A percentile compares a stretch with the other conserved stretches of the same genome.
phyloP scores from a whole-genome alignment of 352 stramenopile genomes.

The Pythium myriotylum region DNA sequence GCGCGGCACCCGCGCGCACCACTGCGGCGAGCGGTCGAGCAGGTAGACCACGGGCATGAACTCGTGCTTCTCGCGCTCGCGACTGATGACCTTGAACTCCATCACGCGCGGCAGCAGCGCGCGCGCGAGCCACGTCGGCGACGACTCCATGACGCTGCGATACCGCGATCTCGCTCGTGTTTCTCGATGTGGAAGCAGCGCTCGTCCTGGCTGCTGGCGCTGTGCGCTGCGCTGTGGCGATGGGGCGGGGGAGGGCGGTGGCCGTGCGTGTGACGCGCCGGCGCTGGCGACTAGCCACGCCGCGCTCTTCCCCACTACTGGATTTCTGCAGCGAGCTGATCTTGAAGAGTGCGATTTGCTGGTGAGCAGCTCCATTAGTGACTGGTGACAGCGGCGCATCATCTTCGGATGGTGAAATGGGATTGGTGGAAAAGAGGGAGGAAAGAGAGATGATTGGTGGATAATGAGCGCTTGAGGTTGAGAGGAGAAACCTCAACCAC shows the following conservation, averaged over 20 bases:
- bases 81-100: slow-evolving; percentile 80
- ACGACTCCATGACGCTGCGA: not conserved
- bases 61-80: slow-evolving; percentile 74
- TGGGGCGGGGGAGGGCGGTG: not conserved
- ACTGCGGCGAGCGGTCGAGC: slow-evolving; percentile 59
- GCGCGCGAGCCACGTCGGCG: slow-evolving; percentile 35
- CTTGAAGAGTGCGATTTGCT: slow-evolving; percentile 23
- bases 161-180: too few relatives aligned
- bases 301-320: not conserved
- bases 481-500: slow-evolving; percentile 10
- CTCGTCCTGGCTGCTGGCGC: too few relatives aligned
- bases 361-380: slow-evolving; percentile 4
- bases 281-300: not conserved
- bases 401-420: not conserved
- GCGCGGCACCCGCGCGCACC: slow-evolving; percentile 48
- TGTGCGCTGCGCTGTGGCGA: too few relatives aligned
- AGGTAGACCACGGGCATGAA: slow-evolving; percentile 79
- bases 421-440: slow-evolving; percentile 7
- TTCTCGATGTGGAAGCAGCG: not conserved
- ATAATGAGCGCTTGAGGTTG: slow-evolving; percentile 11
- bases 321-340: slow-evolving; percentile 12
- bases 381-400: slow-evolving; percentile 24
- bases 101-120: slow-evolving; percentile 64
- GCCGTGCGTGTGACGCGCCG: slow-evolving; percentile 12
- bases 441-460: slow-evolving; percentile 2